Evolutionary conservation across 139 green algal genomes (phyloP).

Genomic region (Picocystis salinarum): DNA sequence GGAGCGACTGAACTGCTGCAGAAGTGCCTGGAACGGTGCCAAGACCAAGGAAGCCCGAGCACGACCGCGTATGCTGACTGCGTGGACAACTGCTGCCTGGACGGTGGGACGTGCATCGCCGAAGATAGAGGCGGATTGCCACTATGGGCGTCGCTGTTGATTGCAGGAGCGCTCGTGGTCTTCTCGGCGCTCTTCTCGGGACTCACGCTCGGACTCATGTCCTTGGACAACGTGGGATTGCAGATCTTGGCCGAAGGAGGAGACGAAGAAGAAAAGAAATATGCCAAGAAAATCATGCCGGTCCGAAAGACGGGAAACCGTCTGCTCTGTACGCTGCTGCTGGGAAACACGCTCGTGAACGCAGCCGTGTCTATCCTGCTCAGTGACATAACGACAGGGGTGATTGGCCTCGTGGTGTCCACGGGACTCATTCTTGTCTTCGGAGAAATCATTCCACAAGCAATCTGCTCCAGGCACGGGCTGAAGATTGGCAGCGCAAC

Average conservation of each 20-base stretch:
- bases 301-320: conserved; percentile 35
- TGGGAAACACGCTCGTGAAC: conserved; percentile 42
- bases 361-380: conserved; percentile 28
- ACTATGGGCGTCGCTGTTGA: too few relatives aligned
- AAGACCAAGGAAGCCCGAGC: too few relatives aligned
- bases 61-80: too few relatives aligned
- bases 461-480: conserved; percentile 64
- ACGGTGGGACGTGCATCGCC: too few relatives aligned
- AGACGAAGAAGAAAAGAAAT: conserved; percentile 6
- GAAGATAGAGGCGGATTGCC: too few relatives aligned
- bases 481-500: conserved; percentile 61
- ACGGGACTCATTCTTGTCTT: conserved; percentile 45
- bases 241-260: conserved; percentile 15
- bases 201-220: conserved; percentile 24
- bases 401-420: conserved; percentile 24
- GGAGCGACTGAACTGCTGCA: too few relatives aligned
- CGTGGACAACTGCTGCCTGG: too few relatives aligned
- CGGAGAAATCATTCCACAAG: conserved; percentile 64
- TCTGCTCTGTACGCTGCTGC: conserved; percentile 44
- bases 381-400: conserved; percentile 15
- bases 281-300: conserved; percentile 15
- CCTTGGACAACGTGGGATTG: conserved; percentile 13
- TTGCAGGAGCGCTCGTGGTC: background rate
- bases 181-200: conserved; percentile 17
- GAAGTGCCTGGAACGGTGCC: too few relatives aligned